Percentiles rank a stretch among this genome's conserved stretches.
These are phyloP conservation scores for Elongisporangium anandrum DNA, from an alignment of 352 stramenopile species.

Conservation along the genomic window DNA sequence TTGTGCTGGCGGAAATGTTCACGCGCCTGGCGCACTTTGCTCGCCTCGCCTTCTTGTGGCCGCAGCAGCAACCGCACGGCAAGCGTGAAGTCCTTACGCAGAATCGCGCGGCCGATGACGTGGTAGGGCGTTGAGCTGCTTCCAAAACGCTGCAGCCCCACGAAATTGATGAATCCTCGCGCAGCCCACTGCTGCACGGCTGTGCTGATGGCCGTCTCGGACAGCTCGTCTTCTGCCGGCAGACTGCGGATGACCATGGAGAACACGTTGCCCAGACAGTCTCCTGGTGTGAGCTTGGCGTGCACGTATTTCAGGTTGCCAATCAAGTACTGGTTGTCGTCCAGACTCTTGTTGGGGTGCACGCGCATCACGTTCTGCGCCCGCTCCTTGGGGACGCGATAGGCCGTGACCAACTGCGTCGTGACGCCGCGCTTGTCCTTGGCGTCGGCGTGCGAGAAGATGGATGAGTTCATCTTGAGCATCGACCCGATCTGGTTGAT, in stretches of 20 bases:
- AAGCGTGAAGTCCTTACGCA: conserved; percentile 93
- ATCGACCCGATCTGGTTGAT: conserved; percentile 73
- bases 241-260: conserved; percentile 91
- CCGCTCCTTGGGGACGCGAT: conserved; percentile 61
- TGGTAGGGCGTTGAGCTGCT: conserved; percentile 81
- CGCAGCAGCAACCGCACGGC: conserved; percentile 91
- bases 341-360: conserved; percentile 27
- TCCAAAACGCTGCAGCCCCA: conserved; percentile 94
- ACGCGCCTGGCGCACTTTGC: conserved; percentile 69
- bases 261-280: conserved; percentile 92
- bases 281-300: conserved; percentile 80
- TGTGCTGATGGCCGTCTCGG: conserved; percentile 18
- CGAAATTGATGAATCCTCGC: conserved; percentile 96
- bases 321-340: conserved; percentile 84
- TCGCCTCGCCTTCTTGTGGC: conserved; percentile 75
- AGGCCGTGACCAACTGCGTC: conserved; percentile 93
- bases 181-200: conserved; percentile 44
- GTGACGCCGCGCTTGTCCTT: conserved; percentile 97
- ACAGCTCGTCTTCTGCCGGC: conserved; percentile 46
- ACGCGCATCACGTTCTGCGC: conserved; percentile 45
- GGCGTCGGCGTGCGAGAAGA: conserved; percentile 92
- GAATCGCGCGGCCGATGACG: conserved; percentile 86
- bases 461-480: conserved; percentile 54
- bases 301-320: conserved; percentile 90
- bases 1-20: conserved; percentile 84